Percentiles rank a stretch among this genome's conserved stretches.
phyloP scores from a whole-genome alignment of 768 basidiomycete species.

The Chalciporus chontae region DNA sequence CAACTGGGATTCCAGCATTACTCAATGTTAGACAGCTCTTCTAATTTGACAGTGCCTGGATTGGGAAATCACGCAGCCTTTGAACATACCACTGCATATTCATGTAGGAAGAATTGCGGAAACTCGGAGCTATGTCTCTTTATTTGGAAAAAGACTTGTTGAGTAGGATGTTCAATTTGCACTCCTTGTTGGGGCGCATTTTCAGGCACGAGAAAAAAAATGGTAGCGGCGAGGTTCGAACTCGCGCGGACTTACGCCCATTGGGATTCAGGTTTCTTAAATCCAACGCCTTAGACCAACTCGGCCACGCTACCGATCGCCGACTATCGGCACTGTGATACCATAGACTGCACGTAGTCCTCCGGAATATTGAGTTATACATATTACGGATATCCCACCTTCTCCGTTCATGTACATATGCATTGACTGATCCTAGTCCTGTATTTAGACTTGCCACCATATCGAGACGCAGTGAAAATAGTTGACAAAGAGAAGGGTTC shows the following conservation, averaged over 20 bases:
- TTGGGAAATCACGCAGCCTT: background rate
- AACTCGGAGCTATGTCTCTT: background rate
- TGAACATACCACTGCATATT: background rate
- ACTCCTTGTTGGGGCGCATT: too few species aligned
- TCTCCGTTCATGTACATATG: too few species aligned
- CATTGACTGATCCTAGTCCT: too few species aligned
- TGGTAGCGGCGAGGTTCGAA: constrained; percentile 91
- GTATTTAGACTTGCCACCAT: too few species aligned
- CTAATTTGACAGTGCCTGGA: constrained; percentile 5
- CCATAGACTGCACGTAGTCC: too few species aligned
- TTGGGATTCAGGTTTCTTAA: constrained; percentile 79
- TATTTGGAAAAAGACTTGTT: background rate
- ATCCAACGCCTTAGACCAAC: constrained; percentile 91
- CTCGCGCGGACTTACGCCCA: constrained; percentile 83
- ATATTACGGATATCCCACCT: too few species aligned
- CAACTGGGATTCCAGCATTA: background rate
- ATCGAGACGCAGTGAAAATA: too few species aligned
- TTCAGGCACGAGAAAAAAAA: constrained; percentile 5
- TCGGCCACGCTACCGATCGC: constrained; percentile 70
- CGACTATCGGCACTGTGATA: background rate
- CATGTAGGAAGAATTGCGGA: background rate
- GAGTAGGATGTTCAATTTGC: background rate
- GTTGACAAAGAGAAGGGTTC: too few species aligned
- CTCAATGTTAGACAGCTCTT: constrained; percentile 27
- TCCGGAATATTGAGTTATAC: too few species aligned